These are phyloP conservation scores for Picea sitchensis DNA, from an alignment of 75 land plant species.

Conservation along the genomic window DNA sequence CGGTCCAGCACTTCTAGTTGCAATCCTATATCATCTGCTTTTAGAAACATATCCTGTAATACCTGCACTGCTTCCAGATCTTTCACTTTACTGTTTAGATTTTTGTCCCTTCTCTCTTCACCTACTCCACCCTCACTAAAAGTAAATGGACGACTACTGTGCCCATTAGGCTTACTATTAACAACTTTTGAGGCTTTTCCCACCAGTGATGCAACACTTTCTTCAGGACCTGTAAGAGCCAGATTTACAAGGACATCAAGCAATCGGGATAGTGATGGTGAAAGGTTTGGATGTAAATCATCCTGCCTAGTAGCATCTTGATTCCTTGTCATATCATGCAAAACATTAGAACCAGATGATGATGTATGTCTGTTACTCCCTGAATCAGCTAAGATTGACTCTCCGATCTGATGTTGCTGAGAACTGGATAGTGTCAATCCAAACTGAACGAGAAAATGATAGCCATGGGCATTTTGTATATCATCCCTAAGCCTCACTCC, in stretches of 20 bases:
- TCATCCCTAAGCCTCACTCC: constrained; percentile 80
- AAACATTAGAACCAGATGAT: constrained; percentile 16
- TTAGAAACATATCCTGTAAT: constrained; percentile 92
- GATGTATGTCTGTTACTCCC: not conserved
- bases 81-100: constrained; percentile 62
- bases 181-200: constrained; percentile 27
- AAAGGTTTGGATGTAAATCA: constrained; percentile 21
- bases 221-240: constrained; percentile 77
- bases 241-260: constrained; percentile 90
- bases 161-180: constrained; percentile 27
- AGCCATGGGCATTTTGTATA: constrained; percentile 97
- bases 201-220: constrained; percentile 18
- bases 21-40: constrained; percentile 64
- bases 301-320: constrained; percentile 10
- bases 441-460: constrained; percentile 87
- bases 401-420: constrained; percentile 25
- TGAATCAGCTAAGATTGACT: constrained; percentile 11
- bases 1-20: constrained; percentile 91
- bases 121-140: constrained; percentile 33
- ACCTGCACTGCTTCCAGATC: constrained; percentile 93
- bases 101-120: constrained; percentile 61
- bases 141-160: constrained; percentile 39
- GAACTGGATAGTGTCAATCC: constrained; percentile 53
- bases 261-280: constrained; percentile 69
- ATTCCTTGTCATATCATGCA: constrained; percentile 2